phyloP scores from a whole-genome alignment of 2,329 filamentous ascomycete species.

The Cytospora chrysosperma region DNA sequence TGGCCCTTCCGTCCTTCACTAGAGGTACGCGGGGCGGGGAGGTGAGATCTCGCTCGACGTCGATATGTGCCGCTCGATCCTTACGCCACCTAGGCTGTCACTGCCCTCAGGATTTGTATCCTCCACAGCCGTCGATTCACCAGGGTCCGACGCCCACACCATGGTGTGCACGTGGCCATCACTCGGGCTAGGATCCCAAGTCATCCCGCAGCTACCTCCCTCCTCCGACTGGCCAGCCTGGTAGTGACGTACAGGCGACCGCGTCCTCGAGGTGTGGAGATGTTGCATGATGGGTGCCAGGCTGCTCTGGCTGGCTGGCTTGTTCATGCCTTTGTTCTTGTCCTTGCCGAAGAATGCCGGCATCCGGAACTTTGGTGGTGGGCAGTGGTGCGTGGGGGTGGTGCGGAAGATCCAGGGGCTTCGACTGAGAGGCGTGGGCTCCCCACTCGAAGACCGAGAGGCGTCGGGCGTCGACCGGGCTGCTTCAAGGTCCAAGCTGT shows the following conservation, averaged over 20 bases:
- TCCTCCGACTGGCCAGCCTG: background rate
- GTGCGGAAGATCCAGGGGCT: slow-evolving; percentile 26
- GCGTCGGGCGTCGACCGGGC: slow-evolving; percentile 19
- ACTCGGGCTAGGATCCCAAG: background rate
- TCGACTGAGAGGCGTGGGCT: slow-evolving; percentile 5
- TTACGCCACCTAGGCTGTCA: slow-evolving; percentile 6
- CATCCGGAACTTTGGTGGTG: background rate
- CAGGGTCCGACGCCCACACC: background rate
- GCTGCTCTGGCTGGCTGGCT: background rate
- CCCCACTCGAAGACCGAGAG: background rate
- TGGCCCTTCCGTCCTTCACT: background rate
- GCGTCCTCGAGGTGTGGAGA: background rate
- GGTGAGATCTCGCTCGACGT: background rate
- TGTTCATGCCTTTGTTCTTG: background rate
- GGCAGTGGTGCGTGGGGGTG: slow-evolving; percentile 7
- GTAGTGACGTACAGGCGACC: background rate
- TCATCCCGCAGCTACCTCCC: background rate
- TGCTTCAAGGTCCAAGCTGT: slow-evolving; percentile 18
- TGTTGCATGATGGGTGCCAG: background rate
- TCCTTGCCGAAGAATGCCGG: background rate
- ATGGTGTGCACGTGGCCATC: background rate
- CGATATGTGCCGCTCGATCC: slow-evolving; percentile 10
- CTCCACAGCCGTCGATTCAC: background rate
- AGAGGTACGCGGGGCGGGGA: background rate
- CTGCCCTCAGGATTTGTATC: background rate